Percentiles rank a stretch among this genome's conserved stretches.
These are phyloP conservation scores for Chloropicon primus DNA, from an alignment of 139 green algal genomes.

Conservation along the genomic window DNA sequence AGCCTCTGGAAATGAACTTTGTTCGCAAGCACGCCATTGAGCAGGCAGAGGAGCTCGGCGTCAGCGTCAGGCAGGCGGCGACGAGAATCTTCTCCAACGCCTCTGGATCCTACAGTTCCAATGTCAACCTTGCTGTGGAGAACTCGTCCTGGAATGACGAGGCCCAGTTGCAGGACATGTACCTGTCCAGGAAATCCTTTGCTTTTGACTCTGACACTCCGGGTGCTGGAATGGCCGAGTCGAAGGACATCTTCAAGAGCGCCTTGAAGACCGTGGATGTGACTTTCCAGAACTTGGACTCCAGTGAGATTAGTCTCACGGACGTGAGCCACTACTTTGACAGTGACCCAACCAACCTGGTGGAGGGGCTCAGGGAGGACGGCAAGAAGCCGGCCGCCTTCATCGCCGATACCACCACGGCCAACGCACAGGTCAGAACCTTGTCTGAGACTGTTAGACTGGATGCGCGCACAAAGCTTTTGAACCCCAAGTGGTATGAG, in stretches of 20 bases:
- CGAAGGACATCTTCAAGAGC: conserved; percentile 77
- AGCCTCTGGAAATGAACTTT: conserved; percentile 98
- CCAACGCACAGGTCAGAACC: conserved; percentile 92
- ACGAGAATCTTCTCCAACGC: conserved; percentile 95
- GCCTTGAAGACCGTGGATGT: conserved; percentile 94
- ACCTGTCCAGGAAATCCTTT: conserved; percentile 84
- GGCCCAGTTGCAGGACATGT: conserved; percentile 81
- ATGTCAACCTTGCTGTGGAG: conserved; percentile 98
- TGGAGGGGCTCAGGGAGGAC: conserved; percentile 74
- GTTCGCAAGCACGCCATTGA: conserved; percentile 95
- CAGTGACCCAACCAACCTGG: conserved; percentile 96
- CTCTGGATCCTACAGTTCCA: conserved; percentile 88
- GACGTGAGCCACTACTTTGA: conserved; percentile 98
- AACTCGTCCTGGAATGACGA: conserved; percentile 93
- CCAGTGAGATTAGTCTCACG: conserved; percentile 90
- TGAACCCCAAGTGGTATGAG: conserved; percentile 99
- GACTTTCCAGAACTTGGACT: conserved; percentile 99
- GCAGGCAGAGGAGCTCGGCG: conserved; percentile 77
- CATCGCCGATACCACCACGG: conserved; percentile 98
- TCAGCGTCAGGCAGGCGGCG: conserved; percentile 74
- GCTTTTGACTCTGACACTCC: conserved; percentile 93
- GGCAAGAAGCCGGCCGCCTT: conserved; percentile 72
- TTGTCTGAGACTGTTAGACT: conserved; percentile 89
- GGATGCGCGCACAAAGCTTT: conserved; percentile 96
- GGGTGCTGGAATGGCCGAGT: conserved; percentile 75